Percentiles rank a stretch among this genome's conserved stretches.
These are phyloP conservation scores for Acrodontium crateriforme DNA, from an alignment of 2,329 filamentous ascomycete species.

Conservation along the genomic window DNA sequence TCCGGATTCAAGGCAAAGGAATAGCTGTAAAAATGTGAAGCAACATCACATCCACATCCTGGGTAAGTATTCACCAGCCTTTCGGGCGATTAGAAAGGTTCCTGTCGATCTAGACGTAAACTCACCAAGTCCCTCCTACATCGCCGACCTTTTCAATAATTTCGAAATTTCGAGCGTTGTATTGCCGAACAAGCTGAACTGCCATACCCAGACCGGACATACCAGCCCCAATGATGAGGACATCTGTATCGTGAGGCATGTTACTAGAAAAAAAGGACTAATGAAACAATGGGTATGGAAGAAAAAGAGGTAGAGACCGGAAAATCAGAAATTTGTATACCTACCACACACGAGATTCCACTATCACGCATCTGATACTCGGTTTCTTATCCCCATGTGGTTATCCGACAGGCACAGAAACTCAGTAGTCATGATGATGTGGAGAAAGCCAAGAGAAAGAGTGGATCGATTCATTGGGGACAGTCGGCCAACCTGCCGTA, in stretches of 20 bases:
- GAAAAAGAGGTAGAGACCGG: slow-evolving; percentile 1
- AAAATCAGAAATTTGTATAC: neutral
- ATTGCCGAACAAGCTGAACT: slow-evolving; percentile 30
- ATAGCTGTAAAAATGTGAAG: slow-evolving; percentile 21
- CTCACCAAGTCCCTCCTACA: slow-evolving; percentile 24
- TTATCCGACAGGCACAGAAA: too few relatives aligned
- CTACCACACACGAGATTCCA: too few relatives aligned
- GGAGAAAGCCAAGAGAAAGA: too few relatives aligned
- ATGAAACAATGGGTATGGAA: slow-evolving; percentile 12
- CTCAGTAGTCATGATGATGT: too few relatives aligned
- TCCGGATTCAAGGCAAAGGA: slow-evolving; percentile 20
- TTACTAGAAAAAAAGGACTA: too few relatives aligned
- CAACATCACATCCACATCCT: slow-evolving; percentile 26
- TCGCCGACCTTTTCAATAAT: slow-evolving; percentile 31
- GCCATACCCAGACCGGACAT: slow-evolving; percentile 34
- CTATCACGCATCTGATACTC: too few relatives aligned
- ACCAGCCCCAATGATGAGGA: slow-evolving; percentile 39
- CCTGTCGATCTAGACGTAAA: too few relatives aligned
- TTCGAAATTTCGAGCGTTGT: slow-evolving; percentile 26
- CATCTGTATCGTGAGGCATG: slow-evolving; percentile 31
- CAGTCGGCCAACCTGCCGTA: too few relatives aligned
- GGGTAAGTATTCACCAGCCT: slow-evolving; percentile 19
- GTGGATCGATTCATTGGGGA: too few relatives aligned
- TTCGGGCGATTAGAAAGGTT: too few relatives aligned
- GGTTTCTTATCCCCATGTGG: too few relatives aligned